phyloP scores from a whole-genome alignment of 2,329 filamentous ascomycete species.

The Magnaporthiopsis incrustans region DNA sequence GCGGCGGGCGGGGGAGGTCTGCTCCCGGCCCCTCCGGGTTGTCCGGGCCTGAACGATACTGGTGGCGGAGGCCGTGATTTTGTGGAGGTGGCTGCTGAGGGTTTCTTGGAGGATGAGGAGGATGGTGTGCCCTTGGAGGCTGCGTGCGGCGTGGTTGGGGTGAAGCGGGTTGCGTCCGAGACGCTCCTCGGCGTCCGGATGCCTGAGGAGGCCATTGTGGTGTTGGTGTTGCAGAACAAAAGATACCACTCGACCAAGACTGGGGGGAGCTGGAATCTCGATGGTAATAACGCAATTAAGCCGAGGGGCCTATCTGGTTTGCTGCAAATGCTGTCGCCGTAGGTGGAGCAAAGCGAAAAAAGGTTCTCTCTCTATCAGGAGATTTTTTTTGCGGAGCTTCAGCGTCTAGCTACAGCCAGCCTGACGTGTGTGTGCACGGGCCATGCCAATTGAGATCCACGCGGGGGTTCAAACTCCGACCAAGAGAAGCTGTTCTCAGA shows the following conservation, averaged over 20 bases:
- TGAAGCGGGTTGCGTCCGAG: conserved; percentile 74
- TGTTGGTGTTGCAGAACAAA: background rate
- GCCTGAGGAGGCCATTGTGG: conserved; percentile 4
- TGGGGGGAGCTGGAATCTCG: too few species aligned
- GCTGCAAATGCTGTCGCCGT: too few species aligned
- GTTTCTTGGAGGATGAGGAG: conserved; percentile 8
- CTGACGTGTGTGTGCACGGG: conserved; percentile 1
- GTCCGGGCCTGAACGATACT: conserved; percentile 7
- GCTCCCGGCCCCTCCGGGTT: conserved; percentile 6
- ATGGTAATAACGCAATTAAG: too few species aligned
- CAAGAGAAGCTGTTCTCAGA: too few species aligned
- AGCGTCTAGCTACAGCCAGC: background rate
- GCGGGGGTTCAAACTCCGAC: too few species aligned
- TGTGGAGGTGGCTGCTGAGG: background rate
- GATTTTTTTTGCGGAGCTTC: conserved; percentile 9
- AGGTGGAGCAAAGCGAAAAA: conserved; percentile 2
- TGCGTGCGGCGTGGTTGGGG: conserved; percentile 61
- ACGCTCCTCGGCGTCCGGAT: conserved; percentile 49
- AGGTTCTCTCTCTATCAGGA: conserved; percentile 7
- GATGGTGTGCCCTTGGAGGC: conserved; percentile 46
- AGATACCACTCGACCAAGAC: too few species aligned
- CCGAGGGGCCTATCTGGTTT: too few species aligned
- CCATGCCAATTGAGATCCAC: background rate
- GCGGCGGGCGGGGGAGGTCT: conserved; percentile 8
- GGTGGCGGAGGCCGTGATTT: background rate